phyloP scores from a whole-genome alignment of 305 asterid genomes.

The Caryopteris hybrid region DNA sequence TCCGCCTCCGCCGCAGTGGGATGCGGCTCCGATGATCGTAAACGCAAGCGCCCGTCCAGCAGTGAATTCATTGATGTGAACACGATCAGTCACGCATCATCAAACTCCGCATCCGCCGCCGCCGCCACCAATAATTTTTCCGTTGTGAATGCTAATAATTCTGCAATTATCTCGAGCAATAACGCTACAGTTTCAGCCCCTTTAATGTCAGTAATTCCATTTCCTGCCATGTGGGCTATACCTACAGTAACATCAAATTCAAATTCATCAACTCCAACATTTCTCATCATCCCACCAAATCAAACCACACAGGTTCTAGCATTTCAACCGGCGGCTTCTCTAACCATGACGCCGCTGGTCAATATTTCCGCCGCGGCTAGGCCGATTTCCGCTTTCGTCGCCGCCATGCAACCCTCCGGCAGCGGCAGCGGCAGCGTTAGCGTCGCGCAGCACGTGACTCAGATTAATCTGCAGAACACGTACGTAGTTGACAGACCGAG shows the following conservation, averaged over 20 bases:
- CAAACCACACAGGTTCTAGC: slow-evolving; percentile 43
- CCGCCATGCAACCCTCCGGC: slow-evolving; percentile 32
- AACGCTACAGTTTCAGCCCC: slow-evolving; percentile 51
- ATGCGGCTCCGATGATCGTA: slow-evolving; percentile 15
- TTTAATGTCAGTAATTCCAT: slow-evolving; percentile 43
- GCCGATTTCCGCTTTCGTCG: slow-evolving; percentile 33
- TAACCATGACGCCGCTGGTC: slow-evolving; percentile 27
- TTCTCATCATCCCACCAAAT: slow-evolving; percentile 44
- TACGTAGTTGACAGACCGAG: slow-evolving; percentile 19
- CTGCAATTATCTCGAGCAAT: slow-evolving; percentile 34
- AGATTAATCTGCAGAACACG: slow-evolving; percentile 25
- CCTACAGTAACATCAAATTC: slow-evolving; percentile 31
- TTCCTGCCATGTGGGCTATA: slow-evolving; percentile 45
- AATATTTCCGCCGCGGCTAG: slow-evolving; percentile 34
- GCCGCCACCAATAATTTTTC: slow-evolving; percentile 3
- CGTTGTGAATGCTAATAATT: slow-evolving; percentile 17
- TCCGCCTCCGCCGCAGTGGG: background rate
- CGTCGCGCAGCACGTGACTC: slow-evolving; percentile 22
- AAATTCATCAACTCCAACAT: slow-evolving; percentile 38
- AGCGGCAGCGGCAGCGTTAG: slow-evolving; percentile 4
- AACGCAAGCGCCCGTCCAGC: slow-evolving; percentile 32
- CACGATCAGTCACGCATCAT: background rate
- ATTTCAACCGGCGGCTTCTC: slow-evolving; percentile 33
- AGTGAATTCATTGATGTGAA: slow-evolving; percentile 30
- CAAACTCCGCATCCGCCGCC: slow-evolving; percentile 13